These are phyloP conservation scores for Deuterostichococcus epilithicus DNA, from an alignment of 139 green algal species.

Conservation along the genomic window DNA sequence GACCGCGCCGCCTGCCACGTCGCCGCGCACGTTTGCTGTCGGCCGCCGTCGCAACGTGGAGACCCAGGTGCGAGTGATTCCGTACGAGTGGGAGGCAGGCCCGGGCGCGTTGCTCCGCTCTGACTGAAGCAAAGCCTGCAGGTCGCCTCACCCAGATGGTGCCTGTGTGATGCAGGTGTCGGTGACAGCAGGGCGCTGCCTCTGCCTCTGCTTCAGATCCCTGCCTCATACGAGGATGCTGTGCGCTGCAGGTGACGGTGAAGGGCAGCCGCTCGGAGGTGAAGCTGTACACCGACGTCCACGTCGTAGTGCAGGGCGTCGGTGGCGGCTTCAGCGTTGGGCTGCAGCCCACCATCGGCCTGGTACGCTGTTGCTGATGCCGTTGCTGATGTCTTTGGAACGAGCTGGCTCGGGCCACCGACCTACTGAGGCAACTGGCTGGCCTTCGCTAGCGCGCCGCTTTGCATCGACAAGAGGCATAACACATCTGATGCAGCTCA, in stretches of 20 bases:
- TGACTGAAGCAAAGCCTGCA: too few species aligned
- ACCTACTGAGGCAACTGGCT: not conserved
- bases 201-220: too few species aligned
- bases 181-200: too few species aligned
- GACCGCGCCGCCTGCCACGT: slow-evolving; percentile 30
- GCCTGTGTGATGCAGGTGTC: too few species aligned
- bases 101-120: too few species aligned
- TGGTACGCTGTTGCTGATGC: slow-evolving; percentile 18
- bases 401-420: not conserved
- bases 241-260: slow-evolving; percentile 17
- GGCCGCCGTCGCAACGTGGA: slow-evolving; percentile 34
- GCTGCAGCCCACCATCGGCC: slow-evolving; percentile 48
- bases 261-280: slow-evolving; percentile 53
- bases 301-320: slow-evolving; percentile 27
- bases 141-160: too few species aligned
- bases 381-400: not conserved
- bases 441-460: not conserved
- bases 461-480: not conserved
- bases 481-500: slow-evolving; percentile 6
- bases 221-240: too few species aligned
- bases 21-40: slow-evolving; percentile 28
- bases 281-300: slow-evolving; percentile 72
- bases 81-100: too few species aligned
- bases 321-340: slow-evolving; percentile 40
- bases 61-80: slow-evolving; percentile 24